phyloP scores from a whole-genome alignment of 805 yeast genomes.

The Yarrowia yakushimensis region DNA sequence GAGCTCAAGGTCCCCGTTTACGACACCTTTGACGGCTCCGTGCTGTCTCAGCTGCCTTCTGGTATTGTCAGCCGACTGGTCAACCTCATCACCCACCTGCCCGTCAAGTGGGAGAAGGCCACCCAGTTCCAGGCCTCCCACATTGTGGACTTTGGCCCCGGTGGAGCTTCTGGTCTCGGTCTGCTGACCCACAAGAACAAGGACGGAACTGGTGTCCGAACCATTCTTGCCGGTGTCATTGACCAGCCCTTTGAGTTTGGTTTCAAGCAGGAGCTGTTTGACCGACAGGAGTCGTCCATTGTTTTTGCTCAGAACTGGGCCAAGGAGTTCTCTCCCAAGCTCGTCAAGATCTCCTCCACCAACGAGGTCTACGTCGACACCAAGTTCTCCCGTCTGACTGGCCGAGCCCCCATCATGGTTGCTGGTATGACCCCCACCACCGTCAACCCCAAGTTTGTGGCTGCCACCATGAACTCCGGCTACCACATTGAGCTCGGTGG shows the following conservation, averaged over 20 bases:
- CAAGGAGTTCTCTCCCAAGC: constrained; percentile 78
- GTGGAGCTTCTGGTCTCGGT: constrained; percentile 96
- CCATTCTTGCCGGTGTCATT: constrained; percentile 88
- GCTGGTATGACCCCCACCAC: constrained; percentile 99
- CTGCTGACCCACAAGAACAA: constrained; percentile 94
- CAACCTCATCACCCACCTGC: constrained; percentile 78
- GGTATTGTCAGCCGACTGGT: constrained; percentile 67
- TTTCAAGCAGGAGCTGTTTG: constrained; percentile 91
- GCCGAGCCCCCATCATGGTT: constrained; percentile 94
- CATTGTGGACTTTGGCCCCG: constrained; percentile 96
- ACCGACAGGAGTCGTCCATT: constrained; percentile 58
- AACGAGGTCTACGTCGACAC: constrained; percentile 87
- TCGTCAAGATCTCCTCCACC: constrained; percentile 61
- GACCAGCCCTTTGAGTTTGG: constrained; percentile 78
- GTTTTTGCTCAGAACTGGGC: constrained; percentile 91
- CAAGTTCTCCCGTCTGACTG: constrained; percentile 84
- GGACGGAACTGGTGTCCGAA: constrained; percentile 96
- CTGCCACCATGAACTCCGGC: constrained; percentile 93
- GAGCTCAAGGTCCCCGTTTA: constrained; percentile 79
- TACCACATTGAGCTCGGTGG: constrained; percentile 98
- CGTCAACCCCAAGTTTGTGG: constrained; percentile 88
- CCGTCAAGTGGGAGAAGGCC: constrained; percentile 93
- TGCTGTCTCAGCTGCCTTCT: constrained; percentile 55
- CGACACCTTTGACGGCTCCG: constrained; percentile 83
- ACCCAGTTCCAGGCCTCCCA: constrained; percentile 81